Evolutionary conservation across 192 early-diverging fungal genomes (phyloP).

Genomic region (Nowakowskiella sp.): DNA sequence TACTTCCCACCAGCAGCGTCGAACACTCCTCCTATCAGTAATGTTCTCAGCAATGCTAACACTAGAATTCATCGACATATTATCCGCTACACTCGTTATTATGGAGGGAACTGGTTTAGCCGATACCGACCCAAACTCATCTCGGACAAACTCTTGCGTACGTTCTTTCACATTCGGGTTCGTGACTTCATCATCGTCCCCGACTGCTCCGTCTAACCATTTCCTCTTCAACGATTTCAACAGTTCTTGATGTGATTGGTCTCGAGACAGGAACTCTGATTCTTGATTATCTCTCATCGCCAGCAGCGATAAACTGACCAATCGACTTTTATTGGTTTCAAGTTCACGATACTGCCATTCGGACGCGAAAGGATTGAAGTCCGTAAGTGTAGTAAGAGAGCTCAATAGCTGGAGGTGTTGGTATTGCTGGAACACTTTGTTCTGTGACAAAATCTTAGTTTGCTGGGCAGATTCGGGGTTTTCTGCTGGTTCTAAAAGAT

Average conservation of each 20-base stretch:
- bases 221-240: neutral
- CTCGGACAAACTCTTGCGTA: no score
- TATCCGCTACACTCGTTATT: neutral
- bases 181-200: neutral
- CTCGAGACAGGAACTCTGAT: neutral
- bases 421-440: neutral
- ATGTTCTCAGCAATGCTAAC: neutral
- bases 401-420: neutral
- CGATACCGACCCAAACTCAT: neutral
- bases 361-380: neutral
- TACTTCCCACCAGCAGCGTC: slow-evolving; percentile 27
- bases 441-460: neutral
- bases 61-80: neutral
- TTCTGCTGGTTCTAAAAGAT: neutral
- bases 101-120: neutral
- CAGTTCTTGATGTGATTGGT: neutral
- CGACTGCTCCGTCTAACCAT: neutral
- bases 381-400: neutral
- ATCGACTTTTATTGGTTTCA: neutral
- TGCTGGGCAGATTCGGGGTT: neutral
- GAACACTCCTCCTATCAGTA: neutral
- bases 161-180: no score
- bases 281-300: neutral
- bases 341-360: neutral
- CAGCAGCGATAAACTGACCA: neutral